Evolutionary conservation across 148 eudicot genomes (phyloP).

Genomic region (Camellia sinensis): DNA sequence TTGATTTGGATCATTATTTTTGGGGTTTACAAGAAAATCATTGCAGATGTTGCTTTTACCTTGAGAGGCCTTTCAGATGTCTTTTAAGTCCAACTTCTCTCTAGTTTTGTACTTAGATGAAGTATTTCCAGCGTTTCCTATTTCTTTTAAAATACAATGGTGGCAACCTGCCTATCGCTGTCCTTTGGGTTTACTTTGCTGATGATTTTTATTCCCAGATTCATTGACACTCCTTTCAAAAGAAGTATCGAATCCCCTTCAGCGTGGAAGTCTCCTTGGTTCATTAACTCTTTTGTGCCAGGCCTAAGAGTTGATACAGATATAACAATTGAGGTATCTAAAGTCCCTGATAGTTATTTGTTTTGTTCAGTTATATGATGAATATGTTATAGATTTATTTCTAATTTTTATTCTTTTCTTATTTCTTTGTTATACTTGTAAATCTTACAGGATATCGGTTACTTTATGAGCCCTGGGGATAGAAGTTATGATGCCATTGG

Average conservation of each 20-base stretch:
- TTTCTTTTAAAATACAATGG: neutral
- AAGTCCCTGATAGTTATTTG: neutral
- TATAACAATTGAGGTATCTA: constrained; percentile 70
- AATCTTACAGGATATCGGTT: constrained; percentile 67
- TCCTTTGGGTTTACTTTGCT: constrained; percentile 10
- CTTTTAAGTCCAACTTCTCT: no score
- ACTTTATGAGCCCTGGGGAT: constrained; percentile 72
- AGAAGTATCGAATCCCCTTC: constrained; percentile 93
- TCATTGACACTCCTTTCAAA: constrained; percentile 78
- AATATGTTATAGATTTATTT: neutral
- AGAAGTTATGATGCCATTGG: constrained; percentile 80
- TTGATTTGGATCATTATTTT: neutral
- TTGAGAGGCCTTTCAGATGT: neutral
- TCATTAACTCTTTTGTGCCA: constrained; percentile 60
- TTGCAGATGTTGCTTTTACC: no score
- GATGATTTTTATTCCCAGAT: constrained; percentile 32
- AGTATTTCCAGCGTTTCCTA: neutral
- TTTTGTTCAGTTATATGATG: neutral
- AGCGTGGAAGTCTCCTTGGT: constrained; percentile 99
- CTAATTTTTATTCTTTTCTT: neutral
- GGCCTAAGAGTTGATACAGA: constrained; percentile 87
- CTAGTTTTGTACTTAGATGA: no score
- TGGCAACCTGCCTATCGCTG: neutral
- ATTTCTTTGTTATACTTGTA: neutral
- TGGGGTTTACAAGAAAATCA: neutral